These are phyloP conservation scores for Cladosporium sp. DNA, from an alignment of 2,329 filamentous ascomycete genomes.

Conservation along the genomic window DNA sequence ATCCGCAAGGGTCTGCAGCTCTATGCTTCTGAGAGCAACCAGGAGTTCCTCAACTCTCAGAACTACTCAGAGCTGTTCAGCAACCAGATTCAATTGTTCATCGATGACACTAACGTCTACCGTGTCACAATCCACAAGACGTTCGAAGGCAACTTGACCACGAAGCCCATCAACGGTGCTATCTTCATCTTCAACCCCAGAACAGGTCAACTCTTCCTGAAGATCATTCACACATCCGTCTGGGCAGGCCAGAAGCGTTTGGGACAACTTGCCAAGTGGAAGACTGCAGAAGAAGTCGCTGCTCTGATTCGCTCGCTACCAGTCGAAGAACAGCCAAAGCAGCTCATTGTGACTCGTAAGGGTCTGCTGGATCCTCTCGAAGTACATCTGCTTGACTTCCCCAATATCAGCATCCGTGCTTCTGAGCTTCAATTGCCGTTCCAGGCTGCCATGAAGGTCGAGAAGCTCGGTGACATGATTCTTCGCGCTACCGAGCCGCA, in stretches of 20 bases:
- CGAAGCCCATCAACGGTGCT: conserved; percentile 98
- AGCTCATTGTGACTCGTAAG: conserved; percentile 96
- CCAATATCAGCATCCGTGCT: conserved; percentile 96
- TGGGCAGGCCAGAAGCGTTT: conserved; percentile 99
- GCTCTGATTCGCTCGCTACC: conserved; percentile 93
- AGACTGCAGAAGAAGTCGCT: conserved; percentile 98
- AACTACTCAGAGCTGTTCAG: conserved; percentile 99
- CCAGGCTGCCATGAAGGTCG: conserved; percentile 99
- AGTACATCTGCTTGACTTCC: conserved; percentile 96
- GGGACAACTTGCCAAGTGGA: conserved; percentile 97
- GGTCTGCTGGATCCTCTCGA: conserved; percentile 95
- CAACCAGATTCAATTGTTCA: conserved; percentile 98
- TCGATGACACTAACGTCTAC: conserved; percentile 98
- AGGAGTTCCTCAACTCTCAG: conserved; percentile 98
- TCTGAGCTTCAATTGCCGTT: conserved; percentile 96
- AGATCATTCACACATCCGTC: conserved; percentile 99
- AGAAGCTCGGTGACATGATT: conserved; percentile 99
- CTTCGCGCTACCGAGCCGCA: conserved; percentile 96
- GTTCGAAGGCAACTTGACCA: conserved; percentile 97
- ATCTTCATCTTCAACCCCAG: conserved; percentile 99
- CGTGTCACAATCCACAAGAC: conserved; percentile 99
- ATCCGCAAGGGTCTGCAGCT: conserved; percentile 97
- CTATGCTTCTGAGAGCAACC: conserved; percentile 97
- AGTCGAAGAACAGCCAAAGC: conserved; percentile 97
- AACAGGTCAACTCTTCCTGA: conserved; percentile 94